These are phyloP conservation scores for Galerina sulciceps DNA, from an alignment of 768 basidiomycete species.

Conservation along the genomic window DNA sequence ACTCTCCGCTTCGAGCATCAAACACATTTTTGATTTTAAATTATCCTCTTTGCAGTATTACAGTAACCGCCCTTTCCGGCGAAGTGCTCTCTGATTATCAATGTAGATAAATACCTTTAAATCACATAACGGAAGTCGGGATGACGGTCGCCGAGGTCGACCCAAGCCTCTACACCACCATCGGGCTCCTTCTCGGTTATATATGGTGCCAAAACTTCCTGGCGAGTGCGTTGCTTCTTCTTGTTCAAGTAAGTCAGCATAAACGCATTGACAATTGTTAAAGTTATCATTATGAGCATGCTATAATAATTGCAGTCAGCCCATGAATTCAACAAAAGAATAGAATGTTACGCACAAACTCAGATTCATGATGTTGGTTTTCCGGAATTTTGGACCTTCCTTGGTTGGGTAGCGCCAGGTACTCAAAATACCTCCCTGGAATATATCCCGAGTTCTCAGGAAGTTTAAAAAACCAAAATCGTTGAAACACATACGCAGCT, in stretches of 20 bases:
- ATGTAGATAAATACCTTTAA: slow-evolving; percentile 3
- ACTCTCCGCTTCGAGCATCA: too few species aligned
- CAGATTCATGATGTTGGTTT: slow-evolving; percentile 38
- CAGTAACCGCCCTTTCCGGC: too few species aligned
- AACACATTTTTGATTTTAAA: too few species aligned
- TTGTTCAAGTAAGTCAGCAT: slow-evolving; percentile 33
- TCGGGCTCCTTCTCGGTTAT: slow-evolving; percentile 30
- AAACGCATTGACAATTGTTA: slow-evolving; percentile 23
- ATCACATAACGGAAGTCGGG: slow-evolving; percentile 37
- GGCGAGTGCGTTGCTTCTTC: slow-evolving; percentile 23
- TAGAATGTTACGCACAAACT: slow-evolving; percentile 28
- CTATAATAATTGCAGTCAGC: slow-evolving; percentile 24
- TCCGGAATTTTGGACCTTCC: slow-evolving; percentile 36
- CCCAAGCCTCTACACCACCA: slow-evolving; percentile 32
- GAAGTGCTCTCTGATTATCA: too few species aligned
- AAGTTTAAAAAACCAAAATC: slow-evolving; percentile 9
- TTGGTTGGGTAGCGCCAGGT: slow-evolving; percentile 42
- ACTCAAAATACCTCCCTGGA: slow-evolving; percentile 39
- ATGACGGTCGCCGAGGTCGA: slow-evolving; percentile 37
- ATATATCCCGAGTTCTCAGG: neutral
- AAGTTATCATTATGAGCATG: slow-evolving; percentile 5
- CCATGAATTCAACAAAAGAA: neutral
- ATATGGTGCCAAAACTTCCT: slow-evolving; percentile 33
- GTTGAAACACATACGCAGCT: slow-evolving; percentile 28
- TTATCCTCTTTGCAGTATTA: too few species aligned